Evolutionary conservation across 2,329 filamentous ascomycete genomes (phyloP).

Genomic region (Microdochium paspali): DNA sequence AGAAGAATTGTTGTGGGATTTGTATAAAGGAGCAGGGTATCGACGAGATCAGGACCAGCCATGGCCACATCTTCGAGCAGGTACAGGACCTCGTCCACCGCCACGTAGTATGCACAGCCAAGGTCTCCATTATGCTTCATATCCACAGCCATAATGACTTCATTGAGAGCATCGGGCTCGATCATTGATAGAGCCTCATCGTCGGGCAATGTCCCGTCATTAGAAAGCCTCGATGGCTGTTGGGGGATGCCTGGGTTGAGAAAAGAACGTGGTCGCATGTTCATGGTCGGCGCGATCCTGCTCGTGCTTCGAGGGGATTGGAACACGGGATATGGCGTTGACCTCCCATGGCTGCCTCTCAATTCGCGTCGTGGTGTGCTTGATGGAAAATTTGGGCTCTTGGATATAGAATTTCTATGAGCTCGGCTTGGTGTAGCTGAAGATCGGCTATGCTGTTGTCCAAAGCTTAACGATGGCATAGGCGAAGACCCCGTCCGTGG

Average conservation of each 20-base stretch:
- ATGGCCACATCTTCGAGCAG: slow-evolving; percentile 69
- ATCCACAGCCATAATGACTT: slow-evolving; percentile 74
- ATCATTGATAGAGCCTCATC: slow-evolving; percentile 7
- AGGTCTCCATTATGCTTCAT: slow-evolving; percentile 60
- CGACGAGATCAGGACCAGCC: slow-evolving; percentile 59
- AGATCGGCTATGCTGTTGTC: no score
- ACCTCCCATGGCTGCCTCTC: no score
- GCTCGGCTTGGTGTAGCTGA: no score
- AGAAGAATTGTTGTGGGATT: slow-evolving; percentile 48
- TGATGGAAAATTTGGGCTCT: no score
- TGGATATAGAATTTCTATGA: no score
- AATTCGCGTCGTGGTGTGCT: no score
- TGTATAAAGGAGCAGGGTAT: slow-evolving; percentile 45
- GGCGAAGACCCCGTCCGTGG: no score
- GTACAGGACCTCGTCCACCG: slow-evolving; percentile 58
- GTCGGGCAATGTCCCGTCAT: slow-evolving; percentile 8
- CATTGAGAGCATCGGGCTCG: slow-evolving; percentile 36
- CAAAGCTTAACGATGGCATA: no score
- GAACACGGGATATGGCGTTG: no score
- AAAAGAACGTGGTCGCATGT: no score
- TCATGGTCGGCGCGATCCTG: no score
- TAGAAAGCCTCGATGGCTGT: not conserved
- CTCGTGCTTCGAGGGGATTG: no score
- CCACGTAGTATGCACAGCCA: slow-evolving; percentile 78
- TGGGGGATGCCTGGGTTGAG: not conserved